Base-by-base conservation (phyloP, 768 basidiomycete species). In the Auriculariales sp. region DNA sequence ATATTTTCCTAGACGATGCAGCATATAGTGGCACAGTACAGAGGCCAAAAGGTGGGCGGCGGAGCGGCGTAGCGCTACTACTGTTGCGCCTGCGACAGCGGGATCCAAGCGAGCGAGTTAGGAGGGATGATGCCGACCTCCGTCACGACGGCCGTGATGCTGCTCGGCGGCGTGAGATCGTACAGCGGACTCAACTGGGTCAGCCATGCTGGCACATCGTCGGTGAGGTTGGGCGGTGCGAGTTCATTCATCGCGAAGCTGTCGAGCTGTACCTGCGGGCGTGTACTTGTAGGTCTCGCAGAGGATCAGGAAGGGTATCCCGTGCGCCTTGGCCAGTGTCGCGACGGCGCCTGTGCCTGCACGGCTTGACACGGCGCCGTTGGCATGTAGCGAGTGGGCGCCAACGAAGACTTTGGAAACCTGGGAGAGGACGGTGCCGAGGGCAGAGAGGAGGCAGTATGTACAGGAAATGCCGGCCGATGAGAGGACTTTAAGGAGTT, bases 211-310 rank as follows among this genome's bases (percentile, higher is more conserved):
- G 4, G 11, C 34, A 53, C 4, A 17, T 12, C 22, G 6, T 35
- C 47, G 32, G 27, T 19, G 6, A 34, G 11, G 2, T 4, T 3
- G 17, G 10, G 58, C 76, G 61, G 56, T 88, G 94, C 95, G 33
- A 97, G 70, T 65, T 99, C 95, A 59, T 99, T 99, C 64, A 88
- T 91, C 36, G 86, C 90, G 57, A 99, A 92, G 17, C 85, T 85
- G 63, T 99, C 95, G 49, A 98, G 70, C 64, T 87, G 82, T 27
- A 98, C 83, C n/a, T 29, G 79, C 79, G 57, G 98, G 94, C 15
- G 87, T 86, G 59, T 93, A 98, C 64, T 99, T 99, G 69, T 98
- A 98, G 3, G 95, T 99, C 66, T 98, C 95, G 58, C 93, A 95
- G 55, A 92, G 97, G 24, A 95, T 91, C 30, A 99, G 78, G 5